Percentiles rank a stretch among this genome's conserved stretches.
These are phyloP conservation scores for Graphilbum ipis-grandicollis DNA, from an alignment of 2,329 filamentous ascomycete genomes.

Conservation along the genomic window DNA sequence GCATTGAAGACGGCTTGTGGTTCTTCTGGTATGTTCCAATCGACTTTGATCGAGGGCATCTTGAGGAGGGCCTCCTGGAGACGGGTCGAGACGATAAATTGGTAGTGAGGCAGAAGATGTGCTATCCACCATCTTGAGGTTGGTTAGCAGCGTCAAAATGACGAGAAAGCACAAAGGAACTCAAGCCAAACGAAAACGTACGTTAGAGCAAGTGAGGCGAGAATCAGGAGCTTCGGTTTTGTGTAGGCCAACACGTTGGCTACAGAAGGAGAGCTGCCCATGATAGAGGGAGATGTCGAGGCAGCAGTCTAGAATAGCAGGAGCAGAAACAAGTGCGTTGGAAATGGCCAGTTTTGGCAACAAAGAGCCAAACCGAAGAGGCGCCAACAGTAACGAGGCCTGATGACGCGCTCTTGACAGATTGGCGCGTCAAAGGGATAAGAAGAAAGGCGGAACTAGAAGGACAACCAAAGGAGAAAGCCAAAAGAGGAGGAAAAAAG, in stretches of 20 bases:
- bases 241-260: constrained; percentile 15
- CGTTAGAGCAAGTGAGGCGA: constrained; percentile 20
- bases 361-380: not conserved
- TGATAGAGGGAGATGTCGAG: constrained; percentile 6
- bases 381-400: too few relatives aligned
- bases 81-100: constrained; percentile 20
- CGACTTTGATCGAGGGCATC: constrained; percentile 21
- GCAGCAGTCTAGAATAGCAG: too few relatives aligned
- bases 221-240: constrained; percentile 17
- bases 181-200: constrained; percentile 11
- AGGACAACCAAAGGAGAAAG: too few relatives aligned
- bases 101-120: constrained; percentile 23
- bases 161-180: not conserved
- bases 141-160: not conserved
- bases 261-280: constrained; percentile 9
- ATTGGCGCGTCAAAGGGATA: too few relatives aligned
- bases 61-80: constrained; percentile 22
- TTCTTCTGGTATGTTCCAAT: constrained; percentile 18
- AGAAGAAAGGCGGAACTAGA: too few relatives aligned
- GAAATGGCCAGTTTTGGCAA: not conserved
- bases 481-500: too few relatives aligned
- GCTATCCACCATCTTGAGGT: constrained; percentile 29
- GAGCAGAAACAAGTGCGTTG: not conserved
- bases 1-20: constrained; percentile 23
- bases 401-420: too few relatives aligned